Evolutionary conservation across 2,329 filamentous ascomycete genomes (phyloP).

Genomic region (Monilinia aucupariae): DNA sequence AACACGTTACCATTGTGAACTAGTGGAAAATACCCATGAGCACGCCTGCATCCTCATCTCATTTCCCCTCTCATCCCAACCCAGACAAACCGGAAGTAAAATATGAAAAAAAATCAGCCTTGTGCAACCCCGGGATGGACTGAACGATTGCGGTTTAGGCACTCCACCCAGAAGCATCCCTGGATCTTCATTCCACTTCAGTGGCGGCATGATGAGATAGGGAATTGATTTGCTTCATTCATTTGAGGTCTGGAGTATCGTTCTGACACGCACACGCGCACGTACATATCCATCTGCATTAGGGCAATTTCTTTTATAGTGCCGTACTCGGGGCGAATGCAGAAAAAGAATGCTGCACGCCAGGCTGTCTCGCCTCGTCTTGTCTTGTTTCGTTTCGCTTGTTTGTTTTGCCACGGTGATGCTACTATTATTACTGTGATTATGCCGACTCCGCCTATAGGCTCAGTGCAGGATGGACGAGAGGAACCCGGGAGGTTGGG

Average conservation of each 20-base stretch:
- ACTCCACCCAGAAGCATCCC: neutral
- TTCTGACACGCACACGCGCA: conserved; percentile 11
- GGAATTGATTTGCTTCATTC: conserved; percentile 1
- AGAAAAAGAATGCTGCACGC: conserved; percentile 1
- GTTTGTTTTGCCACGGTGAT: neutral
- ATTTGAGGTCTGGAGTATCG: conserved; percentile 6
- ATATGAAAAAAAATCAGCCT: too few species aligned
- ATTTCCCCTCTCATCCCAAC: neutral
- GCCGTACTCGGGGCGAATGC: conserved; percentile 1
- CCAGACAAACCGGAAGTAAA: neutral
- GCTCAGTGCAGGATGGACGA: neutral
- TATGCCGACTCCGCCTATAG: conserved; percentile 1
- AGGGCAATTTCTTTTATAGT: neutral
- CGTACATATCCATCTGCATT: conserved; percentile 11
- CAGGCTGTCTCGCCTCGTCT: neutral
- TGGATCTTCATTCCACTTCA: neutral
- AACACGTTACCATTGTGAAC: neutral
- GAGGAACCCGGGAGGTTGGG: conserved; percentile 3
- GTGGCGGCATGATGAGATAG: neutral
- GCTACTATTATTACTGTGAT: neutral
- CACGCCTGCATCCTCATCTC: neutral
- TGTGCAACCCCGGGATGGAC: conserved; percentile 5
- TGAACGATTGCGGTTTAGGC: neutral
- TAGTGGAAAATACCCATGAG: neutral
- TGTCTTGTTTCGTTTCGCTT: neutral